Conservation (phyloP, 2,329 filamentous ascomycete species). For the Colletotrichum abscissum region DNA sequence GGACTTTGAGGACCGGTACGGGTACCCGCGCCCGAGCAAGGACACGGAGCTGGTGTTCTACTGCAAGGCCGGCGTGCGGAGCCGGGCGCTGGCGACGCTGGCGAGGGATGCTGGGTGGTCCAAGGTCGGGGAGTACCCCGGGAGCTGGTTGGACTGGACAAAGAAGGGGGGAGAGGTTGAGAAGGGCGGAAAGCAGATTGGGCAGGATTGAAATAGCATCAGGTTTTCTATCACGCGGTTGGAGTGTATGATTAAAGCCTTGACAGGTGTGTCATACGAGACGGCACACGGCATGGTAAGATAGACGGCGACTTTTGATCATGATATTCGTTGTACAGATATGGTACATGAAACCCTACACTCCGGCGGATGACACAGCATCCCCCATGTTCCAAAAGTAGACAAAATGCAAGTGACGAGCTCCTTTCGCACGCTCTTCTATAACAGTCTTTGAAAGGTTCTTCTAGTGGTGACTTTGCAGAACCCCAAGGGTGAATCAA, state of each 20-base stretch:
- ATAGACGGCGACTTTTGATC: conserved; percentile 14
- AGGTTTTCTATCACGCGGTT: neutral
- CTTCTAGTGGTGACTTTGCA: neutral
- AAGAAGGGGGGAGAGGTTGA: conserved; percentile 74
- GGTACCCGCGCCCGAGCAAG: conserved; percentile 74
- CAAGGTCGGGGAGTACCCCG: conserved; percentile 77
- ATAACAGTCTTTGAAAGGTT: neutral
- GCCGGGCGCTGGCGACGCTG: conserved; percentile 79
- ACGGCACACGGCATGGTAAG: neutral
- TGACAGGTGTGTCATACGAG: neutral
- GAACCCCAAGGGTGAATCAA: neutral
- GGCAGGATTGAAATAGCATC: neutral
- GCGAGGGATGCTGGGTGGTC: conserved; percentile 82
- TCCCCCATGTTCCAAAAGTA: neutral
- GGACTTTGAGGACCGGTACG: conserved; percentile 87
- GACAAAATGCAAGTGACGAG: neutral
- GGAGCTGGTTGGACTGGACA: conserved; percentile 87
- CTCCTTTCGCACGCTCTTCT: neutral
- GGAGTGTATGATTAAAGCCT: no score
- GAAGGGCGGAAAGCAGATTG: conserved; percentile 36
- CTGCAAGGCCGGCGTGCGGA: conserved; percentile 91
- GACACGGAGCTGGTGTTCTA: conserved; percentile 81
- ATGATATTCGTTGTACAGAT: conserved; percentile 31
- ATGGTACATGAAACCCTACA: conserved; percentile 16
- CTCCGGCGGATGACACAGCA: conserved; percentile 1